These are phyloP conservation scores for Beauveria varroae DNA, from an alignment of 2,329 filamentous ascomycete species.

Conservation along the genomic window DNA sequence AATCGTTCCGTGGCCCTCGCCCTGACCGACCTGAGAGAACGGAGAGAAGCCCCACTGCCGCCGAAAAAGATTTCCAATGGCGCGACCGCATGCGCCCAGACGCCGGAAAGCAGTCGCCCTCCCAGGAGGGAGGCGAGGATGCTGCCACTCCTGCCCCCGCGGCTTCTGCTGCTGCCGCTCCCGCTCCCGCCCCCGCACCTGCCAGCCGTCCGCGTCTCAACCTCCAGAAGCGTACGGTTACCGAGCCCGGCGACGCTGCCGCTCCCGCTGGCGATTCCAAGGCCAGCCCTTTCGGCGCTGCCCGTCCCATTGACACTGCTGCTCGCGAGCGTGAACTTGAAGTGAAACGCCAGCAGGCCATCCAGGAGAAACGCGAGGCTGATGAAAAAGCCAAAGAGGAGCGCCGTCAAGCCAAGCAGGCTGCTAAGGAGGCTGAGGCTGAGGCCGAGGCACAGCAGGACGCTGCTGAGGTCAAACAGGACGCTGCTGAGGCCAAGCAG, in stretches of 20 bases:
- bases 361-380: constrained; percentile 78
- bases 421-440: constrained; percentile 25
- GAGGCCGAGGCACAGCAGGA: constrained; percentile 25
- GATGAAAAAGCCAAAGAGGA: constrained; percentile 83
- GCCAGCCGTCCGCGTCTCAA: constrained; percentile 74
- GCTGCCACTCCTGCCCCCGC: constrained; percentile 60
- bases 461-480: constrained; percentile 25
- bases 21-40: constrained; percentile 56
- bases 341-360: constrained; percentile 68
- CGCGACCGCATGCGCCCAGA: constrained; percentile 87
- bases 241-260: constrained; percentile 53
- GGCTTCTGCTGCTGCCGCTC: constrained; percentile 48
- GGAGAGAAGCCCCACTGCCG: constrained; percentile 72
- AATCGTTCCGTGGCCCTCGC: constrained; percentile 54
- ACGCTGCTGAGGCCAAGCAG: constrained; percentile 31
- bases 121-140: constrained; percentile 66
- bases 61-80: constrained; percentile 92
- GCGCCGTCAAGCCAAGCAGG: constrained; percentile 39
- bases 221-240: constrained; percentile 83
- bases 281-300: constrained; percentile 87
- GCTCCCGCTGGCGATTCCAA: constrained; percentile 64
- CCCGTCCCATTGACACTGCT: constrained; percentile 88
- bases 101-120: constrained; percentile 51
- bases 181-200: constrained; percentile 44
- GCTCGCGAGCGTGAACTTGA: constrained; percentile 84